Base-by-base conservation (phyloP, 768 basidiomycete genomes). In the Porphyrellus cyaneotinctus region DNA sequence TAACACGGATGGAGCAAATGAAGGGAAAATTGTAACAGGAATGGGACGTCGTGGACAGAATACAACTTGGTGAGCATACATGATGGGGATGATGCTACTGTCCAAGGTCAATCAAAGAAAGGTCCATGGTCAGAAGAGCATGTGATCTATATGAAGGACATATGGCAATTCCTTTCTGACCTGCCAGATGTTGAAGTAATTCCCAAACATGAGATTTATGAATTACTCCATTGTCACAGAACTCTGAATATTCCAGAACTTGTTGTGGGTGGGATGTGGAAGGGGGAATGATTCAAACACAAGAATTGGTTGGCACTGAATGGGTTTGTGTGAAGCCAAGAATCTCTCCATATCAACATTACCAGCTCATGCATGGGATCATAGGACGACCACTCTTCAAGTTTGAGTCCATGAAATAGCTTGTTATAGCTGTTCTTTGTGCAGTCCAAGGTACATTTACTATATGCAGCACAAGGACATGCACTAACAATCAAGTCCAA, bases 71-170 rank as follows among this genome's bases (percentile, higher is more conserved):
- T n/a, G n/a, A n/a, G n/a, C n/a, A n/a, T n/a, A n/a, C n/a, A n/a
- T n/a, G n/a, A n/a, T n/a, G n/a, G n/a, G n/a, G n/a, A n/a, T n/a
- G n/a, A n/a, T n/a, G n/a, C n/a, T n/a, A n/a, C n/a, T n/a, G n/a
- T n/a, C n/a, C n/a, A n/a, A n/a, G n/a, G n/a, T n/a, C n/a, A n/a
- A n/a, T n/a, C n/a, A n/a, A 28, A 28, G 26, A 28, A 28, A 9
- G 26, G 26, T 28, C 26, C 9, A 28, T 56, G 51, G 51, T n/a
- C 18, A 2, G n/a, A 43, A 20, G 46, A 33, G 5, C 11, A 17
- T 3, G 14, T 13, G 1, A 11, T 53, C 6, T 56, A 38, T 18
- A 13, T 56, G 46, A 56, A 52, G 7, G 54, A 56, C 14, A 57
- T 47, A 2, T 54, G 43, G 43, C 26, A 52, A 22, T 49, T 42